These are phyloP conservation scores for Candida corydali DNA, from an alignment of 805 yeast genomes.

Conservation along the genomic window DNA sequence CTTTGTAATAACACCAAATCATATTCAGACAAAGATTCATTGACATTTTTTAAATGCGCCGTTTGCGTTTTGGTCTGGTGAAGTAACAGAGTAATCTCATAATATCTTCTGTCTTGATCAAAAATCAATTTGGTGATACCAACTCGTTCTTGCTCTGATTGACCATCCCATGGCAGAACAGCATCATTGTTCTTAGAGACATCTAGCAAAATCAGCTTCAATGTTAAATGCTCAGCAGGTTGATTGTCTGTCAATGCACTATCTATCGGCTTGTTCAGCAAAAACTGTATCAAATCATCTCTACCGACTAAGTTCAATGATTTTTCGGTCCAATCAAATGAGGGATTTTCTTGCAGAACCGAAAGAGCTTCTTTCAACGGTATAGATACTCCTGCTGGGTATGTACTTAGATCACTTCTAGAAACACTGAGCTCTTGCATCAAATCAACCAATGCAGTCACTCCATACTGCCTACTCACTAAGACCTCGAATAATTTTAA, in stretches of 20 bases:
- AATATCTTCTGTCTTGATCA: slow-evolving; percentile 72
- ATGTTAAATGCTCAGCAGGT: slow-evolving; percentile 29
- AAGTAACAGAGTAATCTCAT: slow-evolving; percentile 67
- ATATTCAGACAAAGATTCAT: slow-evolving; percentile 46
- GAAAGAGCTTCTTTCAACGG: slow-evolving; percentile 63
- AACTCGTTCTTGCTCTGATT: slow-evolving; percentile 63
- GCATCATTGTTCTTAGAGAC: slow-evolving; percentile 39
- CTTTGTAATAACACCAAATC: slow-evolving; percentile 52
- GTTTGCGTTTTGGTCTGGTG: slow-evolving; percentile 67
- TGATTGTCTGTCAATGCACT: background rate
- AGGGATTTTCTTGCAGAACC: slow-evolving; percentile 49
- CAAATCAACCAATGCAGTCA: slow-evolving; percentile 54
- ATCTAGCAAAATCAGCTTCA: slow-evolving; percentile 28
- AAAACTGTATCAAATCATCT: slow-evolving; percentile 49
- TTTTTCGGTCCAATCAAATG: slow-evolving; percentile 42
- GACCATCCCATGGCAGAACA: slow-evolving; percentile 64
- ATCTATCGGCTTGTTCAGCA: background rate
- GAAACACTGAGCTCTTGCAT: slow-evolving; percentile 57
- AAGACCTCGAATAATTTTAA: slow-evolving; percentile 59
- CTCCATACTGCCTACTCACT: slow-evolving; percentile 49
- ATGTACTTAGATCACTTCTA: slow-evolving; percentile 54
- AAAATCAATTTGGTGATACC: slow-evolving; percentile 70
- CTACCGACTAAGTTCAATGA: slow-evolving; percentile 62
- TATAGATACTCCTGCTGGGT: slow-evolving; percentile 66
- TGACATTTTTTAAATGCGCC: slow-evolving; percentile 31